Percentiles rank a stretch among this genome's conserved stretches.
These are phyloP conservation scores for Aspergillus hiratsukae DNA, from an alignment of 2,329 filamentous ascomycete genomes.

Conservation along the genomic window DNA sequence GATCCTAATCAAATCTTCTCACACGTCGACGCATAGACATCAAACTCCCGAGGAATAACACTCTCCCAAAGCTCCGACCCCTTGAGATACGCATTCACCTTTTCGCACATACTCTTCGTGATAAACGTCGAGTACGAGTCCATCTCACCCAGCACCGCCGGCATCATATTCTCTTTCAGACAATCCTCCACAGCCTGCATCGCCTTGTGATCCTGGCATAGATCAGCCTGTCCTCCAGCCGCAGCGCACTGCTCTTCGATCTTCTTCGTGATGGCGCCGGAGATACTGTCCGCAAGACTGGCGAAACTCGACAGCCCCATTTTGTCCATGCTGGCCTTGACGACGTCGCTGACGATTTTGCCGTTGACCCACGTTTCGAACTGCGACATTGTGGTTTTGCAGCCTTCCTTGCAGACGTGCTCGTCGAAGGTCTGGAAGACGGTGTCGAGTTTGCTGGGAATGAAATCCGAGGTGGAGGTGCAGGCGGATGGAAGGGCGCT, in stretches of 20 bases:
- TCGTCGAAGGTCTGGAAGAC: background rate
- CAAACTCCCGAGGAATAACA: background rate
- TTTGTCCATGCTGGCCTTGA: background rate
- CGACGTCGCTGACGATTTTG: no score
- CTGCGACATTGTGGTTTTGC: no score
- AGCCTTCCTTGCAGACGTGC: no score
- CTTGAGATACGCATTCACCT: background rate
- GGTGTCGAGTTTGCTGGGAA: background rate
- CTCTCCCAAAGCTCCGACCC: background rate
- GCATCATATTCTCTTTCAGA: background rate
- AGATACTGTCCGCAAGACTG: background rate
- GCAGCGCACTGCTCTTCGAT: background rate
- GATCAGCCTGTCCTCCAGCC: background rate
- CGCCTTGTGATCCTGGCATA: background rate
- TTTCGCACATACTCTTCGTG: background rate
- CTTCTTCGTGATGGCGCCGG: background rate
- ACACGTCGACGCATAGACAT: background rate
- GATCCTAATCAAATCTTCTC: background rate
- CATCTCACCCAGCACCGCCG: background rate
- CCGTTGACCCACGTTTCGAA: no score
- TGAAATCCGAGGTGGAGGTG: background rate
- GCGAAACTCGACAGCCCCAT: background rate
- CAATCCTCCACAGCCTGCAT: background rate
- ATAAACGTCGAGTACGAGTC: background rate
- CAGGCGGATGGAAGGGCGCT: slow-evolving; percentile 48